These are phyloP conservation scores for Xerocomus amazonicus DNA, from an alignment of 1,284 basidiomycete genomes.

Conservation along the genomic window DNA sequence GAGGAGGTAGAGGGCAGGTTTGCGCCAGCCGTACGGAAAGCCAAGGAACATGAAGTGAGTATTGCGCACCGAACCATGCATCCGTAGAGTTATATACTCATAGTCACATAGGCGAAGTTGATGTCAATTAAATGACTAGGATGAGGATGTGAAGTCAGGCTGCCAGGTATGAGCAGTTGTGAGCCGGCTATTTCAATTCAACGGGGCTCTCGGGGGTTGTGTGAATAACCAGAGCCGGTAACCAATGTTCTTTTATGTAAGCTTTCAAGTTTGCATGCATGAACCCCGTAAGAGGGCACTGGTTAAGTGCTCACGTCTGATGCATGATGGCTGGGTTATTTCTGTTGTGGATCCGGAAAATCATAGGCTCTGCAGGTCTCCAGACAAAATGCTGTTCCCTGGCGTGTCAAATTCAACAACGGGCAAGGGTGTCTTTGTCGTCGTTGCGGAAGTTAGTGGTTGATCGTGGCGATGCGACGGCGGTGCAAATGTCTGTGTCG, in stretches of 20 bases:
- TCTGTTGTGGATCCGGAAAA: too few relatives aligned
- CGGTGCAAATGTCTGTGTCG: neutral
- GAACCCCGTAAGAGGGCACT: neutral
- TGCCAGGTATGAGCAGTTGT: neutral
- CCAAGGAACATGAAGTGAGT: constrained; percentile 8
- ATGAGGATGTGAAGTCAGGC: too few relatives aligned
- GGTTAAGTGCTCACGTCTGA: too few relatives aligned
- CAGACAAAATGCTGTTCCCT: neutral
- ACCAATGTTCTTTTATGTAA: neutral
- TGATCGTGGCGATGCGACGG: neutral
- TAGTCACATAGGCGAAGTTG: too few relatives aligned
- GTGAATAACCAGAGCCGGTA: neutral
- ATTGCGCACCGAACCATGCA: neutral
- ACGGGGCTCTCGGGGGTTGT: neutral
- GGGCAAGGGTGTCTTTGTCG: neutral
- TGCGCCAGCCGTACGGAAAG: constrained; percentile 3
- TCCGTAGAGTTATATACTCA: too few relatives aligned
- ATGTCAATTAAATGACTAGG: neutral
- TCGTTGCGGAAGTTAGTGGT: neutral
- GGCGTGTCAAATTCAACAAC: neutral
- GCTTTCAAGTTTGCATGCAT: neutral
- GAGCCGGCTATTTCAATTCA: neutral
- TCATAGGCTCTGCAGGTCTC: too few relatives aligned
- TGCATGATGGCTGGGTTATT: too few relatives aligned
- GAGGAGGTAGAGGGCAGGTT: constrained; percentile 1